These are phyloP conservation scores for Fusarium sp. DNA, from an alignment of 2,329 filamentous ascomycete genomes.

Conservation along the genomic window DNA sequence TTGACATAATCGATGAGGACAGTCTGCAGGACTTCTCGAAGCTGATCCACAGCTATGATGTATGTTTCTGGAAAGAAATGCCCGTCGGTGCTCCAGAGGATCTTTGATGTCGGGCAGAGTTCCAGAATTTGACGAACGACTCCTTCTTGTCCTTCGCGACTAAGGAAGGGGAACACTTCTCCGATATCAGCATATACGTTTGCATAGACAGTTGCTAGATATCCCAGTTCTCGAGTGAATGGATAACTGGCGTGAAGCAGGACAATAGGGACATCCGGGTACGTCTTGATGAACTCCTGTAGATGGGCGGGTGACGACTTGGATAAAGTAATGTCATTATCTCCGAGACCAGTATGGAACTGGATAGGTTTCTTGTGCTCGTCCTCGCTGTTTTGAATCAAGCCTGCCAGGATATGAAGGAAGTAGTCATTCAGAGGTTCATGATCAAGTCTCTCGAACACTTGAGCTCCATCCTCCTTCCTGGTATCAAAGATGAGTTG, in stretches of 20 bases:
- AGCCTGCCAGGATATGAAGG: constrained; percentile 70
- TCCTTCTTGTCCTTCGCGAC: constrained; percentile 77
- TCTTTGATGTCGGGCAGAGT: constrained; percentile 77
- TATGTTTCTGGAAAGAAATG: constrained; percentile 85
- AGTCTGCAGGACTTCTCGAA: constrained; percentile 75
- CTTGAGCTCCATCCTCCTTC: constrained; percentile 17
- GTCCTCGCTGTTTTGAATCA: constrained; percentile 61
- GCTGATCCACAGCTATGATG: constrained; percentile 76
- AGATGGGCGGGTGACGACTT: constrained; percentile 80
- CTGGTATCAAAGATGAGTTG: constrained; percentile 48
- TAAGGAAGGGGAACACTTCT: constrained; percentile 83
- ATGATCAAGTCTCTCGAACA: constrained; percentile 68
- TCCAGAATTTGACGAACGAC: constrained; percentile 80
- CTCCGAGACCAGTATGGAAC: constrained; percentile 85
- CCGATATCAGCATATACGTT: constrained; percentile 88
- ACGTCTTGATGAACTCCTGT: constrained; percentile 77
- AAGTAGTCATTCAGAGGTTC: constrained; percentile 76
- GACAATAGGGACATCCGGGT: constrained; percentile 77
- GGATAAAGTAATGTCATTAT: constrained; percentile 78
- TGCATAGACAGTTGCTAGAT: constrained; percentile 78
- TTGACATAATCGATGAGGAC: constrained; percentile 75
- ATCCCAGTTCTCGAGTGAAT: constrained; percentile 81
- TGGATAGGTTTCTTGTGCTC: constrained; percentile 77
- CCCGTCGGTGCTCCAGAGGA: constrained; percentile 84
- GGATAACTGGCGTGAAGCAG: constrained; percentile 85